These are phyloP conservation scores for Glycine soja DNA, from an alignment of 306 rosid genomes.

Conservation along the genomic window DNA sequence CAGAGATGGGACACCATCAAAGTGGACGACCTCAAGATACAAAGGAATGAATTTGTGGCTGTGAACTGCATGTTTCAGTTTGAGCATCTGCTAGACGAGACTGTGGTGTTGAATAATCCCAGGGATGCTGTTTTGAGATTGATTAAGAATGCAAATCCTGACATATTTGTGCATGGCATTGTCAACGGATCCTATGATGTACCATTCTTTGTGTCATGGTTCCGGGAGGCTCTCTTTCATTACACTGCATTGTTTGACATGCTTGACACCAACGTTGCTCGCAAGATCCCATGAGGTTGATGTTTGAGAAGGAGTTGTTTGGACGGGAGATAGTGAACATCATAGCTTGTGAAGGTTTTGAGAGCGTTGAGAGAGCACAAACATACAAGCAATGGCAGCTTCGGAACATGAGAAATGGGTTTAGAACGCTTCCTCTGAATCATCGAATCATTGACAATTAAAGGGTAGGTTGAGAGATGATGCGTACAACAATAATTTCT, in stretches of 20 bases:
- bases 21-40: constrained; percentile 63
- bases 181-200: constrained; percentile 65
- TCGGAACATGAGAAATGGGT: constrained; percentile 55
- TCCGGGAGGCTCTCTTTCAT: constrained; percentile 68
- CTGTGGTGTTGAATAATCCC: constrained; percentile 58
- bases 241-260: constrained; percentile 65
- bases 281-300: constrained; percentile 60
- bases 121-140: constrained; percentile 63
- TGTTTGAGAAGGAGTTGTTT: constrained; percentile 65
- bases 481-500: constrained; percentile 55
- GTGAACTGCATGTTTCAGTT: constrained; percentile 59
- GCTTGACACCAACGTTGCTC: constrained; percentile 51
- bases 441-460: constrained; percentile 42
- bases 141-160: constrained; percentile 64
- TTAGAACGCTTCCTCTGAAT: constrained; percentile 58
- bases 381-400: constrained; percentile 72
- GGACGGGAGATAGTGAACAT: constrained; percentile 67
- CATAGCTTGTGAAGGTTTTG: constrained; percentile 69
- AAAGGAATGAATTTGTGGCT: constrained; percentile 54
- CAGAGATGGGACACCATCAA: constrained; percentile 66
- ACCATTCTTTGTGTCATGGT: constrained; percentile 69
- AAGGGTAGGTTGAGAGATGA: constrained; percentile 48
- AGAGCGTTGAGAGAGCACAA: constrained; percentile 73
- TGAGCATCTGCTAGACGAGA: constrained; percentile 66
- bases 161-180: constrained; percentile 54